These are phyloP conservation scores for Apiotrichum sp. DNA, from an alignment of 1,284 basidiomycete genomes.

Conservation along the genomic window DNA sequence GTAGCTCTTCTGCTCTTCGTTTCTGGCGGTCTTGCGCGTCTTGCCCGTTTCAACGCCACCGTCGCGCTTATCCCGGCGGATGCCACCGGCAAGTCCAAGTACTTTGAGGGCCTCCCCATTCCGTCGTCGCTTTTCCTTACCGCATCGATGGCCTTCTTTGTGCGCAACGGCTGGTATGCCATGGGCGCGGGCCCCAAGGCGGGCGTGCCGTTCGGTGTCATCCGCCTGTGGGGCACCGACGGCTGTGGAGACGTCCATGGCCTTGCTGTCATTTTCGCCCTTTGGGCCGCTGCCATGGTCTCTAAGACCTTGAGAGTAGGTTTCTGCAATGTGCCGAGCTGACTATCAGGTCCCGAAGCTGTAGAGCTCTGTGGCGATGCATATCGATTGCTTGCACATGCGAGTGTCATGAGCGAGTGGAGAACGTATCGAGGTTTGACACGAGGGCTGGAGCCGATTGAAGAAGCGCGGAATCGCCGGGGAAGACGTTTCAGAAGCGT, in stretches of 20 bases:
- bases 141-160: slow-evolving; percentile 72
- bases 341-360: slow-evolving; percentile 2
- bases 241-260: slow-evolving; percentile 75
- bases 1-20: slow-evolving; percentile 83
- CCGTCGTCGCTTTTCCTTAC: slow-evolving; percentile 84
- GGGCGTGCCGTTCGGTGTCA: slow-evolving; percentile 62
- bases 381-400: neutral
- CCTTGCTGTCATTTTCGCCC: slow-evolving; percentile 63
- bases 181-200: slow-evolving; percentile 16
- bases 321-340: neutral
- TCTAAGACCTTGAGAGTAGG: slow-evolving; percentile 79
- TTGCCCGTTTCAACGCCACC: slow-evolving; percentile 97
- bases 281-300: slow-evolving; percentile 90
- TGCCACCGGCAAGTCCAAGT: slow-evolving; percentile 75
- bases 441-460: neutral
- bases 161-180: slow-evolving; percentile 73
- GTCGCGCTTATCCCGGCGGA: slow-evolving; percentile 92
- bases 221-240: slow-evolving; percentile 63
- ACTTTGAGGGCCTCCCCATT: slow-evolving; percentile 97
- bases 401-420: neutral
- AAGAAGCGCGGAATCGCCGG: neutral
- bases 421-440: no score
- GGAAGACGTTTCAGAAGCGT: neutral
- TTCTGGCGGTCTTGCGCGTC: slow-evolving; percentile 89
- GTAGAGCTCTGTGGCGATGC: neutral